Evolutionary conservation across 73 alveolate species (phyloP), one percentile per base, ranked within the genome.

Genomic region (Paramecium pentaurelia): DNA sequence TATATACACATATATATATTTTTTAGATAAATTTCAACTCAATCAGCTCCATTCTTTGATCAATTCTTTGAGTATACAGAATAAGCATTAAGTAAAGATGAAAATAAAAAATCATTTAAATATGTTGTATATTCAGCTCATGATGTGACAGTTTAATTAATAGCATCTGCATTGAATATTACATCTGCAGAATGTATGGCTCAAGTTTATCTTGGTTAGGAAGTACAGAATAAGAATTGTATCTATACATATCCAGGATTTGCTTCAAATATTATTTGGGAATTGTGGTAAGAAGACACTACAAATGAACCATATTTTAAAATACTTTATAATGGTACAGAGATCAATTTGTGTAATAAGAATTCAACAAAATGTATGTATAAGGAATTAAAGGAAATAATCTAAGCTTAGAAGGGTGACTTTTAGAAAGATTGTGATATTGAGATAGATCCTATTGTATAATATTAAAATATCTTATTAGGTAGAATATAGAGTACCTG

Each of bases 171-270:
- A 11, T 27, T 89, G 71, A 89, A 89, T 45, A 58, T 89, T 27
- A 89, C 94, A 28, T 71, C 86, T 30, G 80, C 85, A 37, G 94
- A 89, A 44, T 89, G 94, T 34, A 71, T 89, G 91, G 92, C 71
- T 22, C 20, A 73, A 28, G 86, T 71, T 27, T 83, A 71, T 64
- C 47, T 64, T 14, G 47, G 59, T 12, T 5, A 38, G 30, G 44
- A 71, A 70, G 68, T n/a, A 14, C 27, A 71, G n/a, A 60, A 89
- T 70, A 59, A 70, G 59, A 45, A 71, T 60, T 89, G 94, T 16
- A 37, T 71, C 3, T 89, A 89, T 30, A 32, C 71, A 18, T 83
- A 60, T 51, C 86, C 94, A 37, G 88, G 92, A 42, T 89, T 58
- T 71, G 94, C 94, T 22, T 58, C 86, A n/a, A 89, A 89, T 16